phyloP scores from a whole-genome alignment of 768 basidiomycete genomes.

The Hygrocybe coccinea region DNA sequence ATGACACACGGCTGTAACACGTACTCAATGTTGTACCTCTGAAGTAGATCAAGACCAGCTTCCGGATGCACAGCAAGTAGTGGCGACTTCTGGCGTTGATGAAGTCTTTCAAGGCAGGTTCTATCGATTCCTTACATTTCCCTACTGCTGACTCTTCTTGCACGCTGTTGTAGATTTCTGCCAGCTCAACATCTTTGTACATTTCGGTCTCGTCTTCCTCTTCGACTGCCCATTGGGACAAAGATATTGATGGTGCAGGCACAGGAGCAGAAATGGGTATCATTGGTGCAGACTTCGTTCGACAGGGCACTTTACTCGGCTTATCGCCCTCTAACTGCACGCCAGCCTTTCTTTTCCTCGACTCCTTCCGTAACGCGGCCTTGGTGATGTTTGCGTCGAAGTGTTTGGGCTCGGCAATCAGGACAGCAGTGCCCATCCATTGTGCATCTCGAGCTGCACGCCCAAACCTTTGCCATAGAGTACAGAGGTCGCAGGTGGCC shows the following conservation, averaged over 20 bases:
- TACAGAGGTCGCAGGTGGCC: conserved; percentile 20
- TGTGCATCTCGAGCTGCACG: conserved; percentile 20
- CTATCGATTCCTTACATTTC: conserved; percentile 5
- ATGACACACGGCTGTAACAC: background rate
- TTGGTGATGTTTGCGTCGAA: conserved; percentile 19
- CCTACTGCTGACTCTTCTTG: background rate
- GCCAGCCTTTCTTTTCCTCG: background rate
- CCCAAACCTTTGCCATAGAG: conserved; percentile 34
- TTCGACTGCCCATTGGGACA: background rate
- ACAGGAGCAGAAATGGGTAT: background rate
- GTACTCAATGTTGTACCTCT: conserved; percentile 17
- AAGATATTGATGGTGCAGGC: background rate
- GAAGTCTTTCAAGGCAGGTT: conserved; percentile 22
- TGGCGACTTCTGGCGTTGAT: conserved; percentile 17
- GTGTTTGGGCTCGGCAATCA: conserved; percentile 27
- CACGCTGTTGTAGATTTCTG: conserved; percentile 1
- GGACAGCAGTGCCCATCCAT: conserved; percentile 15
- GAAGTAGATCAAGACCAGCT: conserved; percentile 20
- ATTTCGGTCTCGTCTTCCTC: background rate
- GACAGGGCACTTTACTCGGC: background rate
- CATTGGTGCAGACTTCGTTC: conserved; percentile 2
- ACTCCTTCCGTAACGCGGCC: background rate
- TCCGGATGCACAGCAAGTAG: conserved; percentile 14
- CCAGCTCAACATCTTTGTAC: background rate
- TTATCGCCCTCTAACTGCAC: conserved; percentile 1